A percentile compares a stretch with the other conserved stretches of the same genome.
These are phyloP conservation scores for Epichloe sibirici DNA, from an alignment of 2,329 filamentous ascomycete species.

Conservation along the genomic window DNA sequence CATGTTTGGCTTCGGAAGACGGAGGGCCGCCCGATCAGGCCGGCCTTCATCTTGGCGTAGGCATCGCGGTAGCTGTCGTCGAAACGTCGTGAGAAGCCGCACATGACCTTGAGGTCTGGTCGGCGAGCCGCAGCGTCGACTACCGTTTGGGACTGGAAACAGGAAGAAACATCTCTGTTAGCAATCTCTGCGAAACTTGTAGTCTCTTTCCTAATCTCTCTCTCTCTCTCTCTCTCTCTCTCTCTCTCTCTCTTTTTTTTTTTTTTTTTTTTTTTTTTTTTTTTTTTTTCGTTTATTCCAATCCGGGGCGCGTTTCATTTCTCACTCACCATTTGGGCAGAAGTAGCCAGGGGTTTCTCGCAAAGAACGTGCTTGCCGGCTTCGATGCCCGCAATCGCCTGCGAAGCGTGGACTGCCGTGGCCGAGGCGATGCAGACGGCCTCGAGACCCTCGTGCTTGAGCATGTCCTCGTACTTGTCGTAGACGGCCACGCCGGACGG, in stretches of 20 bases:
- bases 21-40: conserved; percentile 45
- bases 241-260: neutral
- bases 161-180: neutral
- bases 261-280: neutral
- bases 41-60: conserved; percentile 35
- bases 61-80: conserved; percentile 54
- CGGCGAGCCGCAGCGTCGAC: conserved; percentile 39
- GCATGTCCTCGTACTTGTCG: conserved; percentile 33
- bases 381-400: conserved; percentile 42
- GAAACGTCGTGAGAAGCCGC: conserved; percentile 28
- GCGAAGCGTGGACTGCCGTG: conserved; percentile 43
- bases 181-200: neutral
- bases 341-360: conserved; percentile 48
- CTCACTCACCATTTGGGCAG: conserved; percentile 39
- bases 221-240: too few species aligned
- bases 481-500: conserved; percentile 33
- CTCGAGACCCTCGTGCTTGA: conserved; percentile 23
- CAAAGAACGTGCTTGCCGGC: conserved; percentile 43
- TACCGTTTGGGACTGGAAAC: conserved; percentile 40
- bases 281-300: rapidly evolving
- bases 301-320: too few species aligned
- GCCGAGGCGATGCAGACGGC: conserved; percentile 29
- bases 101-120: conserved; percentile 50
- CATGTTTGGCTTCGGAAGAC: conserved; percentile 55
- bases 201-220: neutral